Conservation (phyloP, 2,329 filamentous ascomycete genomes). For the Trichophyton schoenleinii region DNA sequence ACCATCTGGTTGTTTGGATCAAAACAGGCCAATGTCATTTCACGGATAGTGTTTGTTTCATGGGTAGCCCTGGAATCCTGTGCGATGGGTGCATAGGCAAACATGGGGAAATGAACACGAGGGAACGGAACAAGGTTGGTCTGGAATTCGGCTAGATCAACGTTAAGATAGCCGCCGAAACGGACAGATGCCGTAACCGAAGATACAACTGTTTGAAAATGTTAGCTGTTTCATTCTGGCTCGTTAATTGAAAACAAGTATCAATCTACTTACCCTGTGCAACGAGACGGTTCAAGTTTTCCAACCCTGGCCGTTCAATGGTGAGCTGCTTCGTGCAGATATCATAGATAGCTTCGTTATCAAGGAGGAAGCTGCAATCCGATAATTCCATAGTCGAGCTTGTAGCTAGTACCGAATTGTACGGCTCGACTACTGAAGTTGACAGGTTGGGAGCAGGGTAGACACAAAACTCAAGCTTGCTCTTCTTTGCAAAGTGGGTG, state of each 20-base stretch:
- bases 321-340: slow-evolving; percentile 54
- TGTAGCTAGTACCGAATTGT: slow-evolving; percentile 46
- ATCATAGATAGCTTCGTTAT: slow-evolving; percentile 57
- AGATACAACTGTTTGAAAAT: slow-evolving; percentile 44
- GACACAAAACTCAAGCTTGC: slow-evolving; percentile 54
- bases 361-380: slow-evolving; percentile 56
- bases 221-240: slow-evolving; percentile 24
- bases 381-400: slow-evolving; percentile 56
- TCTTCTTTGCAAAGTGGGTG: slow-evolving; percentile 55
- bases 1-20: slow-evolving; percentile 60
- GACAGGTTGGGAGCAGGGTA: slow-evolving; percentile 53
- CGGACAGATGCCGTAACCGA: slow-evolving; percentile 53
- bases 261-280: slow-evolving; percentile 49
- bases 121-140: slow-evolving; percentile 57
- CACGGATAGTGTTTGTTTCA: slow-evolving; percentile 90
- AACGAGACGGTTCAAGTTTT: slow-evolving; percentile 54
- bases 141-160: slow-evolving; percentile 58
- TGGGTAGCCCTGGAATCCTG: slow-evolving; percentile 61
- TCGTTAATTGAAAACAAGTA: not conserved
- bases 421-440: slow-evolving; percentile 56
- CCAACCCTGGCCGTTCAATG: slow-evolving; percentile 51
- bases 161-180: slow-evolving; percentile 55
- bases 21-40: slow-evolving; percentile 51
- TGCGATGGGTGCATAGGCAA: slow-evolving; percentile 53
- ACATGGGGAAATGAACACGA: slow-evolving; percentile 54